phyloP scores from a whole-genome alignment of 257 asterid genomes.

The Solanum arcanum region DNA sequence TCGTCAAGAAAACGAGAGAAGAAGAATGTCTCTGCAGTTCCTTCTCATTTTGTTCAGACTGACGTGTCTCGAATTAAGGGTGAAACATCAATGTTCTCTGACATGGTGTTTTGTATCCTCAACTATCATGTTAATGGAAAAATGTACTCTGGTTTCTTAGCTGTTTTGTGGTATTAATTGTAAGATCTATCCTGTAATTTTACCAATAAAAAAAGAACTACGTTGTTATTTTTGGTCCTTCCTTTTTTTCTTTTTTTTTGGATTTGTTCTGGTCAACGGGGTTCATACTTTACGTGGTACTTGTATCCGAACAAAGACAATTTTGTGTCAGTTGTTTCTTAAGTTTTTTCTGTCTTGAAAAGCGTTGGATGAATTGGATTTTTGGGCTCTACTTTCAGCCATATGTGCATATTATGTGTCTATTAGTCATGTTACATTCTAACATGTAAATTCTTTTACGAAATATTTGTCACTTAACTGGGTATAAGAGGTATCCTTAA shows the following conservation, averaged over 20 bases:
- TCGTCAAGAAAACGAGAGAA: conserved; percentile 35
- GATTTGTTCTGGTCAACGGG: background rate
- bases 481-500: conserved; percentile 34
- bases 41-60: conserved; percentile 77
- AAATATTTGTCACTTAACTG: background rate
- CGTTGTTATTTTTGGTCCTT: background rate
- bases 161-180: background rate
- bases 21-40: conserved; percentile 64
- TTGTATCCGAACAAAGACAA: background rate
- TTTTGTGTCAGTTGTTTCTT: background rate
- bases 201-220: background rate
- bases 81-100: conserved; percentile 59
- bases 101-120: conserved; percentile 84
- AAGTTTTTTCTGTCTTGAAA: background rate
- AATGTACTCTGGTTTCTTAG: background rate
- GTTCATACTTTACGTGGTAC: background rate
- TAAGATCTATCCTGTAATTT: background rate
- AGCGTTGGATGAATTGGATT: background rate
- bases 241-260: background rate
- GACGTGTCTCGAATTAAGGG: conserved; percentile 84
- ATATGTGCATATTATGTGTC: background rate
- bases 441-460: background rate
- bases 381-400: background rate
- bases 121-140: background rate
- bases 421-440: background rate